Evolutionary conservation across 768 basidiomycete species (phyloP).

Genomic region (Dentipellis sp.): DNA sequence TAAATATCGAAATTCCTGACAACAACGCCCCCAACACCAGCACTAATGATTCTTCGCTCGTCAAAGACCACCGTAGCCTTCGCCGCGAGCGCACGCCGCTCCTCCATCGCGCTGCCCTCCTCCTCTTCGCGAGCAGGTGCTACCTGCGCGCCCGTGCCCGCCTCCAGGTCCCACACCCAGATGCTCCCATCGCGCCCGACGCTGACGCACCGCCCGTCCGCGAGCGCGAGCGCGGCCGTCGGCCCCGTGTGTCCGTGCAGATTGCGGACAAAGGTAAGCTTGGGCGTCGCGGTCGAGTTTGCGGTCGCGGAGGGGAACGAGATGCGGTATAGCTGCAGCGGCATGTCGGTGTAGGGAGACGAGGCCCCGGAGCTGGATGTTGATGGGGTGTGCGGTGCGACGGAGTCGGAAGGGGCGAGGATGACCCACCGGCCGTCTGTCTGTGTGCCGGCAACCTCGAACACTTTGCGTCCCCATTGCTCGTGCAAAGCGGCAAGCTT

Average conservation of each 20-base stretch:
- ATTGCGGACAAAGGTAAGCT: slow-evolving; percentile 62
- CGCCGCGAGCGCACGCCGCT: neutral
- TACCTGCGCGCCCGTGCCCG: slow-evolving; percentile 30
- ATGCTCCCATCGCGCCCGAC: slow-evolving; percentile 62
- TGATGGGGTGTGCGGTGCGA: slow-evolving; percentile 16
- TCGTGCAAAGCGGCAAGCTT: slow-evolving; percentile 56
- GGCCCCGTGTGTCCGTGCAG: slow-evolving; percentile 63
- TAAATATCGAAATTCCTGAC: slow-evolving; percentile 43
- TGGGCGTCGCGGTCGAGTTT: slow-evolving; percentile 44
- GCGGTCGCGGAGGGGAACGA: slow-evolving; percentile 42
- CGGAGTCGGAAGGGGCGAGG: slow-evolving; percentile 45
- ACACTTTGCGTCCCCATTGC: slow-evolving; percentile 73
- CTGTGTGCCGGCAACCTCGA: slow-evolving; percentile 59
- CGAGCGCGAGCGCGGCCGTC: slow-evolving; percentile 57
- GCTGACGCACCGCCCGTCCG: slow-evolving; percentile 79
- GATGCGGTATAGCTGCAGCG: slow-evolving; percentile 69
- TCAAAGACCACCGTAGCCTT: slow-evolving; percentile 56
- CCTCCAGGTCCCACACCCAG: slow-evolving; percentile 85
- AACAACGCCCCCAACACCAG: slow-evolving; percentile 28
- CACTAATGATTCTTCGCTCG: slow-evolving; percentile 60
- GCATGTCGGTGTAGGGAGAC: slow-evolving; percentile 21
- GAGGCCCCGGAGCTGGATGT: slow-evolving; percentile 10
- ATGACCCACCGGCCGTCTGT: slow-evolving; percentile 86
- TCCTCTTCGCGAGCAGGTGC: slow-evolving; percentile 21
- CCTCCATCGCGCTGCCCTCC: neutral